Evolutionary conservation across 2,329 filamentous ascomycete genomes (phyloP), one percentile per base, ranked within the genome.

Genomic region (Calonectria pteridis): DNA sequence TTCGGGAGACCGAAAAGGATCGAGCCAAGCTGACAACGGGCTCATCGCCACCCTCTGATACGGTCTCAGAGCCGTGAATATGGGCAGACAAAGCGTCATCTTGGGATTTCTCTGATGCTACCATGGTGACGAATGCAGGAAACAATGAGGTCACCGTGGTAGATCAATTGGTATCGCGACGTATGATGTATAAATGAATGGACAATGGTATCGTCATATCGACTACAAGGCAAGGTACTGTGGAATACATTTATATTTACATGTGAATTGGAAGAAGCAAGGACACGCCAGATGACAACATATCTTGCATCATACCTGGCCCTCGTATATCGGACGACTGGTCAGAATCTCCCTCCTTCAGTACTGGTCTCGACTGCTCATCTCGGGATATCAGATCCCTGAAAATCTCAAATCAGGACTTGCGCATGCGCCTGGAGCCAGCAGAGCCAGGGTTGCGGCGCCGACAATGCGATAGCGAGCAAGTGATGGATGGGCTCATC

Each of bases 1-100:
- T 73, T 7, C 63, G 63, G 0, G 76, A 72, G 0, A 69, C 62
- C 5, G 77, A 79, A 31, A 79, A 77, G 2, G 69, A 71, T 13
- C 77, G 59, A 9, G 76, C 77, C 2, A 79, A 55, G 35, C 67
- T 64, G 3, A 64, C 28, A 33, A 78, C 69, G 1, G 73, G 74
- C n/a, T 69, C 69, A 10, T 67, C n/a, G 13, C 26, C 40, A 13
- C 51, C 58, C 0, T 75, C 72, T n/a, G 70, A 51, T 4, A 67
- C 35, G 18, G 73, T 76, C 1, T 72, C 69, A 26, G 43, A 69
- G 40, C 71, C 73, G 0, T 68, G 62, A 18, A 46, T 33, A 18
- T 37, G 64, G 16, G 33, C 43, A 72, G 13, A 62, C 59, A 31
- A 26, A 35, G n/a, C 46, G n/a, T 33, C 64, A 5, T 67, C 55